Base-by-base conservation (phyloP, 2,329 filamentous ascomycete genomes). In the Exophiala xenobiotica region DNA sequence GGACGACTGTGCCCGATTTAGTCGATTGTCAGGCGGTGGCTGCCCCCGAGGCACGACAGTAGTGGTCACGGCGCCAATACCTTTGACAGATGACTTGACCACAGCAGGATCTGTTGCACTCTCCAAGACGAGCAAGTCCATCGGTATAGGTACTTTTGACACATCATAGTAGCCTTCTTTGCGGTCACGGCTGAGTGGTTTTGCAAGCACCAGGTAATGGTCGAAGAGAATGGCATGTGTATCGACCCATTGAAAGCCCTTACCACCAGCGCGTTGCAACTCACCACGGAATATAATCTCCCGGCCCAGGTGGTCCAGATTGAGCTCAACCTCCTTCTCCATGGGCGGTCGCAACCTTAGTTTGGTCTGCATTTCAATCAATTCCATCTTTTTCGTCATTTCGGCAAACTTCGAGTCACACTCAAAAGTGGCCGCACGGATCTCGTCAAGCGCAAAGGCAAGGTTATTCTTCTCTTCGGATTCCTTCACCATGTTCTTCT, bases 161-260 rank as follows among this genome's bases (percentile, higher is more conserved):
- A 99, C 92, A 68, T 99, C 93, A 62, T 93, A 99, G 59, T 79
- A 78, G 63, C 87, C 83, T 62, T 88, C 90, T 70, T 87, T 93
- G 47, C 86, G 81, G 63, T 90, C 90, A 6, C 60, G 55, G 18
- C 46, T 45, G 14, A 57, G 48, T 4, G 76, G 78, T 74, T 99
- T 99, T 31, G 93, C 88, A 38, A 99, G 74, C 26, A 99, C 91
- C 29, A 99, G 79, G 68, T 96, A 99, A 70, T 99, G 91, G 64
- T 99, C 95, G 65, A 99, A 97, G 0, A 99, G 78, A 39, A 99
- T 80, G 2, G 89, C 90, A 67, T 96, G 90, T 0, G 89, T 95
- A 64, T 99, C 93, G 6, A 97, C 84, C 86, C 92, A 96, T 57
- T 86, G 86, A 66, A 97, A 93, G 50, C 90, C 85, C 67, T 88